Percentiles rank a stretch among this genome's conserved stretches.
Conservation (phyloP, 148 eudicot genomes). For the Vaccinium vitisidaea region DNA sequence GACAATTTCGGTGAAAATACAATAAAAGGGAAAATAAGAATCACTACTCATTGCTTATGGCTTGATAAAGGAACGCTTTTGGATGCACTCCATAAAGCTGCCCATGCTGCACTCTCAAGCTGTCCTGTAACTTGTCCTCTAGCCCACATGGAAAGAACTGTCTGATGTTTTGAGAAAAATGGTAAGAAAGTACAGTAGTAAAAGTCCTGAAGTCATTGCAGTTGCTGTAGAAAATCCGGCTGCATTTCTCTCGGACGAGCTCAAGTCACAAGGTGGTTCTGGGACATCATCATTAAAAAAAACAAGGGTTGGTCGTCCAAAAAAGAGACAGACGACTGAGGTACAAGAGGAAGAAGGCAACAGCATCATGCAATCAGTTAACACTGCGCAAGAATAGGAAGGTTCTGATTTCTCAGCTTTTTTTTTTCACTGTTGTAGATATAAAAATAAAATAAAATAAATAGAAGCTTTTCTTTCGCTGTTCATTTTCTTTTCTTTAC, state of each 20-base stretch:
- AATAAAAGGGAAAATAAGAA: slow-evolving; percentile 84
- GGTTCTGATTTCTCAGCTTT: slow-evolving; percentile 23
- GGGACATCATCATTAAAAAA: slow-evolving; percentile 46
- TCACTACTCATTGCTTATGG: slow-evolving; percentile 98
- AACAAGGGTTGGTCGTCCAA: slow-evolving; percentile 45
- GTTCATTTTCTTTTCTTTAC: not conserved
- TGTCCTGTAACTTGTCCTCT: slow-evolving; percentile 86
- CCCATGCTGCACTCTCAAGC: slow-evolving; percentile 85
- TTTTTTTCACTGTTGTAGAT: not conserved
- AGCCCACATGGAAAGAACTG: slow-evolving; percentile 86
- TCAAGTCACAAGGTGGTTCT: slow-evolving; percentile 46
- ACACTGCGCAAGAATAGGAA: slow-evolving; percentile 31
- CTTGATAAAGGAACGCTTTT: slow-evolving; percentile 94
- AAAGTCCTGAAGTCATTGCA: slow-evolving; percentile 90
- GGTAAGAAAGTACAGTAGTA: slow-evolving; percentile 93
- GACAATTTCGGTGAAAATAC: slow-evolving; percentile 40
- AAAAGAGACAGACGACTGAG: slow-evolving; percentile 34
- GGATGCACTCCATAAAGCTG: slow-evolving; percentile 95
- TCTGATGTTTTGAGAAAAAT: slow-evolving; percentile 83
- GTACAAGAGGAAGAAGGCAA: slow-evolving; percentile 36
- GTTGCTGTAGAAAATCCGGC: slow-evolving; percentile 83
- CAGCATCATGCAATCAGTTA: slow-evolving; percentile 17
- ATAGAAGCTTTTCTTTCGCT: too few species aligned
- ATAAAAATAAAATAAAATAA: too few species aligned
- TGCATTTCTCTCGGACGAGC: slow-evolving; percentile 73